Percentiles rank a stretch among this genome's conserved stretches.
phyloP scores from a whole-genome alignment of 2,329 filamentous ascomycete species.

The Ophiostoma novo-ulmi region DNA sequence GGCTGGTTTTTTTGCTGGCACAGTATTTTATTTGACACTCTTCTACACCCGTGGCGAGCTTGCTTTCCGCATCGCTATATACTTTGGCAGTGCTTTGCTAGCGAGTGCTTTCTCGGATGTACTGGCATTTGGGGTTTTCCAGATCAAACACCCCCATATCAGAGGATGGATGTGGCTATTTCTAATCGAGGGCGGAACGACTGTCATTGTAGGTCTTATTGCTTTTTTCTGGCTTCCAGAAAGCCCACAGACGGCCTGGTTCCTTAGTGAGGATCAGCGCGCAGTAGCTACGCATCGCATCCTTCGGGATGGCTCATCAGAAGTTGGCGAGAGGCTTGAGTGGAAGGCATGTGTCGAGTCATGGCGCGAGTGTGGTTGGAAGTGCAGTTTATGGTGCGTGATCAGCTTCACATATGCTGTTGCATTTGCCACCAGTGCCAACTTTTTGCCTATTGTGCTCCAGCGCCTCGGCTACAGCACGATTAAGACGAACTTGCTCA shows the following conservation, averaged over 20 bases:
- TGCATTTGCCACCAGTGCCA: constrained; percentile 25
- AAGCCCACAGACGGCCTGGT: constrained; percentile 25
- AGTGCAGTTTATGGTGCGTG: constrained; percentile 24
- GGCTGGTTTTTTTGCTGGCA: constrained; percentile 63
- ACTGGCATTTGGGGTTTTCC: constrained; percentile 50
- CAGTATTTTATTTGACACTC: constrained; percentile 52
- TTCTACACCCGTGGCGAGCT: constrained; percentile 69
- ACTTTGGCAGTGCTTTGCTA: constrained; percentile 35
- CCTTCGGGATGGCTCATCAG: constrained; percentile 25
- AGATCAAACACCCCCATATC: constrained; percentile 34
- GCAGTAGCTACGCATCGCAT: constrained; percentile 25
- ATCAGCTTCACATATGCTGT: constrained; percentile 25
- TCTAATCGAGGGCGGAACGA: constrained; percentile 27
- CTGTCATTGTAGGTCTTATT: constrained; percentile 26
- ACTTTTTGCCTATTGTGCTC: constrained; percentile 27
- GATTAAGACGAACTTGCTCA: constrained; percentile 28
- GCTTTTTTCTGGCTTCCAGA: constrained; percentile 28
- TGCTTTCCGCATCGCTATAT: constrained; percentile 63
- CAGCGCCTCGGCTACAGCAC: constrained; percentile 26
- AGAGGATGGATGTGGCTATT: constrained; percentile 26
- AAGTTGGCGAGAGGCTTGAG: constrained; percentile 24
- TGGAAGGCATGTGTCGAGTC: constrained; percentile 15
- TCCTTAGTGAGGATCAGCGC: constrained; percentile 25
- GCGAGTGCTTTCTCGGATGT: constrained; percentile 55
- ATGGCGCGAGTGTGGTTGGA: constrained; percentile 10